Conservation (phyloP, 2,329 filamentous ascomycete species). For the Metarhizium guizhouense region DNA sequence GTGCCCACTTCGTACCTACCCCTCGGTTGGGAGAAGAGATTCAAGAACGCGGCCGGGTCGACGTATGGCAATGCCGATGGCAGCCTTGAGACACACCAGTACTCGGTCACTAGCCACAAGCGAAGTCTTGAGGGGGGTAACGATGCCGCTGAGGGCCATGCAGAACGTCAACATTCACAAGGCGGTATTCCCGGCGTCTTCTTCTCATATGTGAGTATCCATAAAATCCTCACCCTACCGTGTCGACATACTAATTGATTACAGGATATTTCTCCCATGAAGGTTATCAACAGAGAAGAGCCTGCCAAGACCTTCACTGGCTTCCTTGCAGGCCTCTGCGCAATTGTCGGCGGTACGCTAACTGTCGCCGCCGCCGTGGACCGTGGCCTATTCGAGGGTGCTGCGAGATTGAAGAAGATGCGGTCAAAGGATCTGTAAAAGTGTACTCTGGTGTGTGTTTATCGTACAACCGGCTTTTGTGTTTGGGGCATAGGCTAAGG, state of each 20-base stretch:
- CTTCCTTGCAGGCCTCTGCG: slow-evolving; percentile 90
- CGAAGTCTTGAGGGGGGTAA: slow-evolving; percentile 76
- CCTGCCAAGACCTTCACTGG: slow-evolving; percentile 81
- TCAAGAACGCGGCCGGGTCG: slow-evolving; percentile 17
- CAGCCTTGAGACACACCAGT: slow-evolving; percentile 95
- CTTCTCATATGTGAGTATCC: slow-evolving; percentile 82
- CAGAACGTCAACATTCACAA: slow-evolving; percentile 79
- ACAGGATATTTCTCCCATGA: slow-evolving; percentile 97
- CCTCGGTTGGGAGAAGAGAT: slow-evolving; percentile 70
- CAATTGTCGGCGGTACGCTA: slow-evolving; percentile 86
- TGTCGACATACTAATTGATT: slow-evolving; percentile 9
- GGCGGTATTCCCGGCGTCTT: slow-evolving; percentile 96
- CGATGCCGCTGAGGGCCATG: slow-evolving; percentile 79
- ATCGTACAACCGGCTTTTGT: not conserved
- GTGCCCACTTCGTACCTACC: slow-evolving; percentile 93
- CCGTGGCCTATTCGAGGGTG: slow-evolving; percentile 83
- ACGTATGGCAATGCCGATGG: slow-evolving; percentile 52
- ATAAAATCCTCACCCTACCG: not conserved
- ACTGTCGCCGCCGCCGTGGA: slow-evolving; percentile 94
- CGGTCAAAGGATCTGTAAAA: slow-evolving; percentile 52
- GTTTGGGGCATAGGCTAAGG: slow-evolving; percentile 8
- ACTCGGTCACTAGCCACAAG: slow-evolving; percentile 95
- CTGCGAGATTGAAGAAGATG: slow-evolving; percentile 77
- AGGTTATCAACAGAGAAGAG: slow-evolving; percentile 94
- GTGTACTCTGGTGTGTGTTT: not conserved